These are phyloP conservation scores for Naganishia liquefaciens DNA, from an alignment of 1,284 basidiomycete genomes.

Conservation along the genomic window DNA sequence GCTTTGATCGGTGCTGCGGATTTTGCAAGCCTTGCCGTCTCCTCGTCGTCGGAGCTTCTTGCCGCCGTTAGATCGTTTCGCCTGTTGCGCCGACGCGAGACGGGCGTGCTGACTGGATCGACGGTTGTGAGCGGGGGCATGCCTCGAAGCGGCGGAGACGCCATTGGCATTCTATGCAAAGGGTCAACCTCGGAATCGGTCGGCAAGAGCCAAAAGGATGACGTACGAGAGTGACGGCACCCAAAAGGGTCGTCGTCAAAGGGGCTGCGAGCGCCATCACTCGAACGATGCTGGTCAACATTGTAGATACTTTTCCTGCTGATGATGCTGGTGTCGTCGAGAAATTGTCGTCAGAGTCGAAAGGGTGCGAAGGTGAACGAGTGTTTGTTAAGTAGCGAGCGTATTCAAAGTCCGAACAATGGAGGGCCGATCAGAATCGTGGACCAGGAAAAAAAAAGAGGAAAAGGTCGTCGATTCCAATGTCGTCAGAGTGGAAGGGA, in stretches of 20 bases:
- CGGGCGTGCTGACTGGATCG: slow-evolving; percentile 24
- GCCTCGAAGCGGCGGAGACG: slow-evolving; percentile 7
- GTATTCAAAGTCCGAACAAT: slow-evolving; percentile 6
- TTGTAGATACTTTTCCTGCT: slow-evolving; percentile 9
- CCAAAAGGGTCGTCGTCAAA: slow-evolving; percentile 17
- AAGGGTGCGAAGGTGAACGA: slow-evolving; percentile 3
- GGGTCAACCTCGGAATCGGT: background rate
- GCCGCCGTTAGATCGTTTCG: slow-evolving; percentile 8
- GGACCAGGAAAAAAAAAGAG: background rate
- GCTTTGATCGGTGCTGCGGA: slow-evolving; percentile 38
- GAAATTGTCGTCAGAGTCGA: background rate
- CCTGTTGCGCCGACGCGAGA: slow-evolving; percentile 19
- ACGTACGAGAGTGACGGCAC: slow-evolving; percentile 10
- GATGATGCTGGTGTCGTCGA: background rate
- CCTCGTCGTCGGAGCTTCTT: slow-evolving; percentile 50
- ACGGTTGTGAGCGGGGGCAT: slow-evolving; percentile 9
- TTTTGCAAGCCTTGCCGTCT: slow-evolving; percentile 50
- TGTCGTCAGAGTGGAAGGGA: background rate
- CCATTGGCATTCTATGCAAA: slow-evolving; percentile 4
- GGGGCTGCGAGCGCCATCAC: slow-evolving; percentile 25
- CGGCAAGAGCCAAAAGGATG: background rate
- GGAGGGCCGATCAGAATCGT: background rate
- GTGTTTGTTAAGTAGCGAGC: slow-evolving; percentile 24
- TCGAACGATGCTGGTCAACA: slow-evolving; percentile 23
- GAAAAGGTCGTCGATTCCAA: slow-evolving; percentile 8